Evolutionary conservation across 768 basidiomycete genomes (phyloP).

Genomic region (Leccinum subgranulosum): DNA sequence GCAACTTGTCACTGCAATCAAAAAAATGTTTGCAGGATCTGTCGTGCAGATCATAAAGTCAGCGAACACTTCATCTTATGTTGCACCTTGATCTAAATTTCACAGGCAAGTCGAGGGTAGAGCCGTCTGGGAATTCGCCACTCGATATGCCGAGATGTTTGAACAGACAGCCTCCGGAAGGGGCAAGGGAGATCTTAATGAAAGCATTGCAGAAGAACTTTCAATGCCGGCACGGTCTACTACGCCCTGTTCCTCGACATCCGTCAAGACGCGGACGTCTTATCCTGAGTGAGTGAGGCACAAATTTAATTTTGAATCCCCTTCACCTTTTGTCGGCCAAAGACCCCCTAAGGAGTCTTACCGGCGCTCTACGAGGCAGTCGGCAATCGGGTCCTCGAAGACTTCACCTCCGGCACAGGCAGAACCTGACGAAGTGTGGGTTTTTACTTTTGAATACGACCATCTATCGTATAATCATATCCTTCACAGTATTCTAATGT

Average conservation of each 20-base stretch:
- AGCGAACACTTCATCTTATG: background rate
- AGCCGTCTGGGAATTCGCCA: constrained; percentile 14
- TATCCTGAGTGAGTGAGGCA: constrained; percentile 16
- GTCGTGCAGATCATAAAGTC: constrained; percentile 13
- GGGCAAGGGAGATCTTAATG: background rate
- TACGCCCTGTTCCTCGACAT: constrained; percentile 18
- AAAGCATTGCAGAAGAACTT: background rate
- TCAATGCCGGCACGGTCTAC: constrained; percentile 8
- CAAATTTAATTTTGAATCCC: background rate
- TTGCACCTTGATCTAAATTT: background rate
- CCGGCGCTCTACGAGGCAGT: constrained; percentile 39
- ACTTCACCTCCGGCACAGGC: constrained; percentile 18
- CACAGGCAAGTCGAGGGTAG: constrained; percentile 10
- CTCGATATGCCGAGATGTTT: constrained; percentile 12
- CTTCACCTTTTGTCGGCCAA: constrained; percentile 7
- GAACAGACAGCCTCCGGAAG: constrained; percentile 5
- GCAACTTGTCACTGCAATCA: constrained; percentile 12
- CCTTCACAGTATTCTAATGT: constrained; percentile 64
- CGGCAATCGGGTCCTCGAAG: constrained; percentile 19
- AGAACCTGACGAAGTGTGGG: constrained; percentile 66
- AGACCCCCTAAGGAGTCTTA: constrained; percentile 8
- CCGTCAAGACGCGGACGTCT: constrained; percentile 10
- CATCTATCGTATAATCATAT: constrained; percentile 2
- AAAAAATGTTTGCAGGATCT: background rate
- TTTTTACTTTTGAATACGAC: background rate